A percentile compares a stretch with the other conserved stretches of the same genome.
Evolutionary conservation across 257 asterid species (phyloP).

Genomic region (Capsicum rhomboideum): DNA sequence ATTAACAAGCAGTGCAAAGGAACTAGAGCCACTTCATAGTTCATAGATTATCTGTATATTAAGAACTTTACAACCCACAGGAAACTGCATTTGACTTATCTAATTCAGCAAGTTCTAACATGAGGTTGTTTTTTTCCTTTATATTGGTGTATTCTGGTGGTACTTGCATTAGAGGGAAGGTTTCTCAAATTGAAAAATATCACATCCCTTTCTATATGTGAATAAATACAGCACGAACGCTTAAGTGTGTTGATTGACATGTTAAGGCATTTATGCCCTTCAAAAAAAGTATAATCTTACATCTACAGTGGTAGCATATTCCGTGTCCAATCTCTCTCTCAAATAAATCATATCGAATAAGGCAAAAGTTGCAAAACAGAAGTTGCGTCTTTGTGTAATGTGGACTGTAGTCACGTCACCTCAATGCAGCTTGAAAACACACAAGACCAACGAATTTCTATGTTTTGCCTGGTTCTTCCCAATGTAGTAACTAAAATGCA

Average conservation of each 20-base stretch:
- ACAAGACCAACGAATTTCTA: neutral
- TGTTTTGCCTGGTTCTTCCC: neutral
- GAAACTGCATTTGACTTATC: neutral
- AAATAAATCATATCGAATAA: neutral
- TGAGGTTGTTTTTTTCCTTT: neutral
- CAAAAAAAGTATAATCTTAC: neutral
- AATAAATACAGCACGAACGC: neutral
- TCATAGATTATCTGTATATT: neutral
- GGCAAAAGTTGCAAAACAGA: neutral
- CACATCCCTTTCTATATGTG: neutral
- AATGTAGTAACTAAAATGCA: neutral
- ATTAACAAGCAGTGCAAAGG: neutral
- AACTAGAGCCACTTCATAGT: neutral
- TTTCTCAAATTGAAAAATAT: neutral
- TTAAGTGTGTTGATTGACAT: neutral
- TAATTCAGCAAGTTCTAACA: neutral
- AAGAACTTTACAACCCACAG: neutral
- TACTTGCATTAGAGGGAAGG: neutral
- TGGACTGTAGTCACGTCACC: neutral
- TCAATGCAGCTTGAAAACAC: neutral
- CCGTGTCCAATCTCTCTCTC: neutral
- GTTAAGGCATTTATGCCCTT: neutral
- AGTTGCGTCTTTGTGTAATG: neutral
- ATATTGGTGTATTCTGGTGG: neutral
- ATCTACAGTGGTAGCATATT: neutral